phyloP scores from a whole-genome alignment of 257 asterid species.

The Solanum tarapatanum region DNA sequence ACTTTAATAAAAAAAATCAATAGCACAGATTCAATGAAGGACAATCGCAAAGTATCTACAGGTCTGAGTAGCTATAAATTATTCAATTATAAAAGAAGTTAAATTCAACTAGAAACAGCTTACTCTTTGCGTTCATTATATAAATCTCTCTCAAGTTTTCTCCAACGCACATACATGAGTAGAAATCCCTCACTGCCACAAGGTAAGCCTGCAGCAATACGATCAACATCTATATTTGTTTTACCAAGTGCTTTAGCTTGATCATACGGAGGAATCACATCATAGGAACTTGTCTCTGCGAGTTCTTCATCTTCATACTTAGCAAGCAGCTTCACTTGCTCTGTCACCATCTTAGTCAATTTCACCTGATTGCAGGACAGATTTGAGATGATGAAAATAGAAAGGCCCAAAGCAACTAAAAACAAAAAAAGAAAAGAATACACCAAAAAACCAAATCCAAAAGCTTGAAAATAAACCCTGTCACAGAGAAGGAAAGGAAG shows the following conservation, averaged over 20 bases:
- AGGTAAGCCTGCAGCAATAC: constrained; percentile 95
- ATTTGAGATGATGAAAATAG: not conserved
- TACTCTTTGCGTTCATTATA: constrained; percentile 90
- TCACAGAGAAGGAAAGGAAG: not conserved
- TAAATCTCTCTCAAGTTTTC: constrained; percentile 84
- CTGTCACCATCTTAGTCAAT: constrained; percentile 82
- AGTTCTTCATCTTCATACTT: constrained; percentile 83
- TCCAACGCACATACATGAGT: constrained; percentile 98
- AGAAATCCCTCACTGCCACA: constrained; percentile 98
- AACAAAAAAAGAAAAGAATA: not conserved
- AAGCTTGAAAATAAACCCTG: not conserved
- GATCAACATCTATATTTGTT: constrained; percentile 88
- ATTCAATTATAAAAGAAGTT: not conserved
- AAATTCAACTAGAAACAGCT: constrained; percentile 4
- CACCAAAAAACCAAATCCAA: not conserved
- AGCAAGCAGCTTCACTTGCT: constrained; percentile 75
- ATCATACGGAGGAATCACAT: constrained; percentile 82
- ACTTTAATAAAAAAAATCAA: not conserved
- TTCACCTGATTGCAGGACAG: constrained; percentile 35
- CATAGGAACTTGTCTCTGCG: constrained; percentile 50
- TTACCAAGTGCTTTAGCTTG: constrained; percentile 99
- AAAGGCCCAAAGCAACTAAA: not conserved
- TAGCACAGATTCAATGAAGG: not conserved
- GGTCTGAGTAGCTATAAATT: not conserved
- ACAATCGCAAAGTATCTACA: not conserved